Evolutionary conservation across 345 rosid genomes (phyloP), one percentile per base, ranked within the genome.

Genomic region (Aethionema arabicum): DNA sequence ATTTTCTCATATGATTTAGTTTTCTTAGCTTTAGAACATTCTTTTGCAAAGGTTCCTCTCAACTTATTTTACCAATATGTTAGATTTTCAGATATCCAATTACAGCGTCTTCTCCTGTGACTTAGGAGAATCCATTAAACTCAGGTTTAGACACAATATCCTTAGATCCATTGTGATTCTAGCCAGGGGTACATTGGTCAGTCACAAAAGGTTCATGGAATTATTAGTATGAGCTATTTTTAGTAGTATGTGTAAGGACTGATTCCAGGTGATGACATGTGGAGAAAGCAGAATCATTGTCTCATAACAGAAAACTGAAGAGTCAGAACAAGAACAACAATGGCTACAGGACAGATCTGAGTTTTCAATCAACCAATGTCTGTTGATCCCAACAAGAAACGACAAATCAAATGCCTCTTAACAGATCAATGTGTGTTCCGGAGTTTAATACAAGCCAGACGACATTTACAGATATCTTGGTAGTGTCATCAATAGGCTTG

Each of bases 401-500:
- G 55, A 42, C 53, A 27, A 40, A 56, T 0, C 54, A 36, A 47
- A 63, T 43, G 45, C 47, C 16, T 61, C 52, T 15, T 15, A 32
- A 63, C 68, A 69, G 32, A 47, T 62, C 69, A 70, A 70, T 70
- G 70, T 70, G 70, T 70, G 65, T 64, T 64, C 45, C 65, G 51
- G 74, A 70, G 70, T 10, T 29, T 43, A 63, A 57, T 13, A 57
- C 40, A 30, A 44, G 32, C 50, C 39, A 68, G 46, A 62, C 63
- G 8, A 78, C 79, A 4, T 77, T 80, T 49, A 59, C 85, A 36
- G 84, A 80, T 68, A 80, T 90, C 72, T 32, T 87, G 52, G 72
- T 79, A 10, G 82, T 82, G 52, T 78, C 98, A 38, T 79, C 84
- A 12, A 67, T 86, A 12, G 88, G 88, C 33, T 65, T 91, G 62